Evolutionary conservation across 2,329 filamentous ascomycete species (phyloP).

Genomic region (Fusarium sp.): DNA sequence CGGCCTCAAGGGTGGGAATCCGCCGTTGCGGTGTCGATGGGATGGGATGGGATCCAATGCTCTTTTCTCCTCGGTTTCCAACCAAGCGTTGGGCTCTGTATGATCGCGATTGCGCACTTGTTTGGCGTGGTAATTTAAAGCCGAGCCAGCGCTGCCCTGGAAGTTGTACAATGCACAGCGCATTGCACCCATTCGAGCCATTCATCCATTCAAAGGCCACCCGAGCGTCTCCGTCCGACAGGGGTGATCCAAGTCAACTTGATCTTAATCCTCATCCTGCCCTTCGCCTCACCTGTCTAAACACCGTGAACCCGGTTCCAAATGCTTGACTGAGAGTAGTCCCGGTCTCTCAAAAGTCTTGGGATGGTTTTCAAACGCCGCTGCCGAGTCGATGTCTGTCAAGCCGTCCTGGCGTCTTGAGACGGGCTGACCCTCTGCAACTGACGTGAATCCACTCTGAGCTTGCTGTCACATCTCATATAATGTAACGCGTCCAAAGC

Average conservation of each 20-base stretch:
- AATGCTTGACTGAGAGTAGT: constrained; percentile 9
- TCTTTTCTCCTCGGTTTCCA: constrained; percentile 21
- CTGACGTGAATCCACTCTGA: constrained; percentile 17
- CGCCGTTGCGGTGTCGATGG: constrained; percentile 28
- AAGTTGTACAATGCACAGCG: constrained; percentile 36
- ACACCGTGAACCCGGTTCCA: constrained; percentile 11
- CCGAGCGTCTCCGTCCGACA: constrained; percentile 30
- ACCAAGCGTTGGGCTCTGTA: constrained; percentile 27
- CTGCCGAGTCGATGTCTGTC: constrained; percentile 4
- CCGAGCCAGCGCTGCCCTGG: constrained; percentile 30
- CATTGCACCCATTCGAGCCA: constrained; percentile 28
- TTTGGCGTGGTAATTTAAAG: constrained; percentile 37
- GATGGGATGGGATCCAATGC: constrained; percentile 26
- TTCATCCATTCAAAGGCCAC: constrained; percentile 31
- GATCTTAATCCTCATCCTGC: constrained; percentile 20
- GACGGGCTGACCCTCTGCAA: too few species aligned
- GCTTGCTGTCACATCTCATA: constrained; percentile 29
- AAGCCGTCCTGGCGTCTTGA: constrained; percentile 4
- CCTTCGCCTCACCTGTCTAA: constrained; percentile 22
- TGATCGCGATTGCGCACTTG: constrained; percentile 31
- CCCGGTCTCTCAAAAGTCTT: constrained; percentile 14
- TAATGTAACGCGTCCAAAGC: constrained; percentile 10
- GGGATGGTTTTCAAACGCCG: background rate
- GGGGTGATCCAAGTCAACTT: constrained; percentile 31
- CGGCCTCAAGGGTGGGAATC: constrained; percentile 27